Evolutionary conservation across 345 rosid species (phyloP), one percentile per base, ranked within the genome.

Genomic region (Acer negundo): DNA sequence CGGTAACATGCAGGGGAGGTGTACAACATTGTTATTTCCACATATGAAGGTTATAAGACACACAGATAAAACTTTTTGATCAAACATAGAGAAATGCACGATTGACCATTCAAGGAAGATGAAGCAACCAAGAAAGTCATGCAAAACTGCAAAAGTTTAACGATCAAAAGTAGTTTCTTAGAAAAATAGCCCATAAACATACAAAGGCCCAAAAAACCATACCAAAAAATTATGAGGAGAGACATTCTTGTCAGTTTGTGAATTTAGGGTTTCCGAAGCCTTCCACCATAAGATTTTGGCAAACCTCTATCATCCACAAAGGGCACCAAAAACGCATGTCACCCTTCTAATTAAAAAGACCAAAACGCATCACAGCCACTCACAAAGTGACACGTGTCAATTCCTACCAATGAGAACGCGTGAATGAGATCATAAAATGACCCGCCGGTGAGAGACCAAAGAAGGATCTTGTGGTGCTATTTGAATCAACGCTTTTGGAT

Each of bases 401-500:
- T 0, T 1, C 1, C 0, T 7, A 4, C 76, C 76, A 73, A 61
- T 73, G 10, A 23, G 38, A 73, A 15, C 19, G 20, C 8, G 17
- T n/a, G 2, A 7, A 59, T 72, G 74, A 47, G 72, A 53, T 49
- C 70, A 66, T 31, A 8, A 65, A 65, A 23, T 17, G 12, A 40
- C 62, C 73, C 4, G 73, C 69, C 62, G 83, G 80, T 81, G 69
- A 74, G 62, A 38, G 3, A 31, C 16, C 49, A 22, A 17, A 8
- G 28, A 15, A 23, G 53, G 42, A 38, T 58, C 46, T 78, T 83
- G 83, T 82, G 89, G 86, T 69, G 84, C 81, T 90, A 90, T 90
- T 90, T 88, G 89, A 87, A 85, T 87, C 89, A 82, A 85, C 82
- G 67, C 85, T 76, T 64, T 59, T 16, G 73, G 73, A 59, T 73